Conservation (phyloP, 306 rosid species). For the Carpinus viminea region DNA sequence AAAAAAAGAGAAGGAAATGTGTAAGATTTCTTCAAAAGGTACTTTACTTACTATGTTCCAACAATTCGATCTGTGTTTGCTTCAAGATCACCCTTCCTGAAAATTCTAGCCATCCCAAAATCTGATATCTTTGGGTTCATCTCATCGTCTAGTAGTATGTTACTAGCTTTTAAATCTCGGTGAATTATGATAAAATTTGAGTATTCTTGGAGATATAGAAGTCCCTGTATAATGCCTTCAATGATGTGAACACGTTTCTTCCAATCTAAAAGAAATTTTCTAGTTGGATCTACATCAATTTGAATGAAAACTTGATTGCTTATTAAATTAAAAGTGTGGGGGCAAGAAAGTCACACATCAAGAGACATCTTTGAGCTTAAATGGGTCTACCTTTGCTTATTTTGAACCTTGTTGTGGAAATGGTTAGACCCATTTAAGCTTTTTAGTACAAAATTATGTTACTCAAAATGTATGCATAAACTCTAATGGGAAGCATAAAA, state of each 20-base stretch:
- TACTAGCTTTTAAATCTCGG: slow-evolving; percentile 38
- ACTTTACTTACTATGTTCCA: slow-evolving; percentile 36
- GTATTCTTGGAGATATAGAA: slow-evolving; percentile 44
- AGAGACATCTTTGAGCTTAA: not conserved
- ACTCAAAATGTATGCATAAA: not conserved
- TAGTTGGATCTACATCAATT: slow-evolving; percentile 23
- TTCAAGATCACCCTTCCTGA: slow-evolving; percentile 21
- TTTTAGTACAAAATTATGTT: not conserved
- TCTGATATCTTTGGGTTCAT: slow-evolving; percentile 43
- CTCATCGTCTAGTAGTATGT: slow-evolving; percentile 28
- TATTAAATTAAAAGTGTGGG: not conserved
- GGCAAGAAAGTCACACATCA: not conserved
- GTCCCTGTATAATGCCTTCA: slow-evolving; percentile 43
- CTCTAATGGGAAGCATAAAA: not conserved
- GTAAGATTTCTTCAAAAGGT: not conserved
- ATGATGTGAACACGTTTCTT: slow-evolving; percentile 27
- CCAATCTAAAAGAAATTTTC: slow-evolving; percentile 28
- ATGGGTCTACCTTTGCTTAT: no score
- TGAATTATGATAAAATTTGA: slow-evolving; percentile 37
- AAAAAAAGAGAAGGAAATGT: not conserved
- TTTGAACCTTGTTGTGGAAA: not conserved
- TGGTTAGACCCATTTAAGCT: not conserved
- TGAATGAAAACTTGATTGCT: not conserved
- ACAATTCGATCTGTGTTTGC: slow-evolving; percentile 39
- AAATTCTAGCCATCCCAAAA: slow-evolving; percentile 42